Evolutionary conservation across 1,284 basidiomycete genomes (phyloP).

Genomic region (Puccinia hordei): DNA sequence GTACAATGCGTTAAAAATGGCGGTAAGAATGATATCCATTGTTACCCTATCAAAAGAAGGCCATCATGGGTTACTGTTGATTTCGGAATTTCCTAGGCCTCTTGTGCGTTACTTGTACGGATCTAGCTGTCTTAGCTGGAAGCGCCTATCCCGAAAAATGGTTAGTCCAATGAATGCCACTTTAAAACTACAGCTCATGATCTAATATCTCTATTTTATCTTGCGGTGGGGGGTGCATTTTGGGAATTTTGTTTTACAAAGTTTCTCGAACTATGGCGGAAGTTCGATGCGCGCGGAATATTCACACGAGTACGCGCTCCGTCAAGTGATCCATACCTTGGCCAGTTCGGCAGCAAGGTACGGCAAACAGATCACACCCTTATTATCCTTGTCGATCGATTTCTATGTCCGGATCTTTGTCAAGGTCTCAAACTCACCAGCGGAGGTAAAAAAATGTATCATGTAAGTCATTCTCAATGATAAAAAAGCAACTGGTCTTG

Average conservation of each 20-base stretch:
- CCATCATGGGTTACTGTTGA: background rate
- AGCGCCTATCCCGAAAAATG: constrained; percentile 96
- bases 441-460: constrained; percentile 82
- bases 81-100: constrained; percentile 66
- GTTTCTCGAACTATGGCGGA: constrained; percentile 96
- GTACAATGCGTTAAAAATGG: constrained; percentile 87
- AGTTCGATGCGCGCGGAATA: constrained; percentile 86
- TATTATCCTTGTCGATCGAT: constrained; percentile 93
- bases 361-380: constrained; percentile 84
- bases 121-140: constrained; percentile 88
- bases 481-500: constrained; percentile 44
- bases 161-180: constrained; percentile 61
- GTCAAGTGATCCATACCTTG: constrained; percentile 82
- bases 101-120: constrained; percentile 94
- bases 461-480: constrained; percentile 64
- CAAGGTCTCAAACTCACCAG: constrained; percentile 71
- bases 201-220: too few relatives aligned
- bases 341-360: constrained; percentile 86
- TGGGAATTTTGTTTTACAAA: constrained; percentile 58
- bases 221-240: too few relatives aligned
- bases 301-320: constrained; percentile 87
- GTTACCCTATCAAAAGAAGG: background rate
- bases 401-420: constrained; percentile 96
- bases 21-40: constrained; percentile 64
- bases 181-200: background rate